Evolutionary conservation across 2,329 filamentous ascomycete genomes (phyloP), one percentile per base, ranked within the genome.

Genomic region (Claviceps cyperi): DNA sequence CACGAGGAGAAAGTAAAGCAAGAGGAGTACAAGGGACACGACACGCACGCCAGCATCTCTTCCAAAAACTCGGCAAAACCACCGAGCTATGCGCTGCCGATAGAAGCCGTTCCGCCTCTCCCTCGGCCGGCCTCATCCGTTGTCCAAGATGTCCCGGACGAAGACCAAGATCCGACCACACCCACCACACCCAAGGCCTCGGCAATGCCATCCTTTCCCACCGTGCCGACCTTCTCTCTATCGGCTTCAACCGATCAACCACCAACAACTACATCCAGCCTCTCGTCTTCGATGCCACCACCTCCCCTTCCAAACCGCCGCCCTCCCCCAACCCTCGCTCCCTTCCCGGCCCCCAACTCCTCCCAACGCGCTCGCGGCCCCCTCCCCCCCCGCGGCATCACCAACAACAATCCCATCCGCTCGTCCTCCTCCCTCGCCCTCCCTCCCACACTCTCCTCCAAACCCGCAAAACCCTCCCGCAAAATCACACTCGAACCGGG

Each of bases 401-500:
- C 44, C 62, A 52, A 51, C 55, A 47, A 51, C 39, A 47, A 15
- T 11, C n/a, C n/a, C 43, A 5, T 4, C 15, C 46, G 22, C 5
- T 9, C 68, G 0, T 71, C 22, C 2, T 24, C 43, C 71, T 28
- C 74, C 68, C 72, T 81, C 45, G 71, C 74, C 1, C 78, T 75
- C 0, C 78, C 79, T 0, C 75, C 78, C 0, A 73, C 76, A 14
- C 75, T 75, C 60, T 68, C 65, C 35, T 62, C 68, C 41, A 73
- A 71, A 51, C 76, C 78, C 2, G 54, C 67, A 22, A 80, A 79
- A 60, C 74, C 76, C 4, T 77, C 73, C 11, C 78, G 76, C 64
- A 86, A 91, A 60, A 86, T 96, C 4, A 74, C 84, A 8, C 78
- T 98, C 4, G 77, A 81, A n/a, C 92, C 92, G 0, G 91, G 92